phyloP scores from a whole-genome alignment of 2,329 filamentous ascomycete genomes.

The Berkeleyomyces rouxiae region DNA sequence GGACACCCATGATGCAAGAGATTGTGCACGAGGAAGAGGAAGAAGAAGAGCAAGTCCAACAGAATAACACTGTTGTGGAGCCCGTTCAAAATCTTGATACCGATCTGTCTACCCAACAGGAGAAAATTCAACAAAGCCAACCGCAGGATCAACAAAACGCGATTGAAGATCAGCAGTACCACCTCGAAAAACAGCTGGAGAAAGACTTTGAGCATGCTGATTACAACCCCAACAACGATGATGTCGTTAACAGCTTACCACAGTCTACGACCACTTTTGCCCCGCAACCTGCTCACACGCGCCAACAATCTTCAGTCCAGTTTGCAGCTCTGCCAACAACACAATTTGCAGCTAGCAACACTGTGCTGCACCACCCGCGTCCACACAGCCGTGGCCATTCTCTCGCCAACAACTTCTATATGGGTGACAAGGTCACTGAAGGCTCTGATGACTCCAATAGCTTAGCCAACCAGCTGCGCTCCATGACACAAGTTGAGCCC shows the following conservation, averaged over 20 bases:
- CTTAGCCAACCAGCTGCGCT: constrained; percentile 23
- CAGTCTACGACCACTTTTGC: constrained; percentile 15
- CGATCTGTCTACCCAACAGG: constrained; percentile 29
- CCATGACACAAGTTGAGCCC: constrained; percentile 26
- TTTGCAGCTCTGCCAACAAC: constrained; percentile 28
- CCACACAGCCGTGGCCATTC: constrained; percentile 61
- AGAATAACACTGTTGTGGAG: background rate
- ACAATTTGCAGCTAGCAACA: constrained; percentile 33
- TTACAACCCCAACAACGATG: constrained; percentile 46
- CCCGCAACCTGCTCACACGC: constrained; percentile 21
- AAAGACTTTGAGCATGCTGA: constrained; percentile 66
- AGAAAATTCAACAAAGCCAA: constrained; percentile 31
- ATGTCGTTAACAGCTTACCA: constrained; percentile 17
- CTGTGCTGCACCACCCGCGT: constrained; percentile 51
- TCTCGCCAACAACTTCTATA: constrained; percentile 48
- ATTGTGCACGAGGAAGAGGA: constrained; percentile 48
- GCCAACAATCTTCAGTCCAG: constrained; percentile 29
- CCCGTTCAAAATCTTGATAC: background rate
- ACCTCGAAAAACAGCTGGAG: constrained; percentile 63
- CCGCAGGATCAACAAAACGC: constrained; percentile 57
- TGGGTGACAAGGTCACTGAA: constrained; percentile 31
- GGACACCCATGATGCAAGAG: constrained; percentile 50
- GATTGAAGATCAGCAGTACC: constrained; percentile 65
- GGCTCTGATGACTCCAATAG: constrained; percentile 23
- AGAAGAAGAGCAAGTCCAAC: constrained; percentile 32